Conservation (phyloP, 2,329 filamentous ascomycete species). For the Metarhizium humberi region DNA sequence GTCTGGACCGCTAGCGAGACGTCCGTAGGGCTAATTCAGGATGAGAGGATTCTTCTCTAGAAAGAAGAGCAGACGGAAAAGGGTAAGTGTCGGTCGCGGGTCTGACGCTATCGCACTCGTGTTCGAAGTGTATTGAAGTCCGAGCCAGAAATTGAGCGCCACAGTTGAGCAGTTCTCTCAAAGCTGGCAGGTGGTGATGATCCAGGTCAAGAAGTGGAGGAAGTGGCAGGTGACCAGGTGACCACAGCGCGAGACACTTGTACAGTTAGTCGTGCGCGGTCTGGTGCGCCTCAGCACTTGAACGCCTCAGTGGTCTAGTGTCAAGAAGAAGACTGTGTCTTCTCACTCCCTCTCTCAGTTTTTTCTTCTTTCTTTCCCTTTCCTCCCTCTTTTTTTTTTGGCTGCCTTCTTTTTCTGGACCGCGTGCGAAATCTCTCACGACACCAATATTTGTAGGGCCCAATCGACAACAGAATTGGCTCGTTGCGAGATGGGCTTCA, state of each 20-base stretch:
- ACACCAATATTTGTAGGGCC: background rate
- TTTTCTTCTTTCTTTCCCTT: background rate
- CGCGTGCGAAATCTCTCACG: background rate
- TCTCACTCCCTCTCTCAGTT: background rate
- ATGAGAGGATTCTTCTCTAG: background rate
- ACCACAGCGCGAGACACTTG: slow-evolving; percentile 3
- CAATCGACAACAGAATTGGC: background rate
- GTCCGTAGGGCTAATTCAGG: background rate
- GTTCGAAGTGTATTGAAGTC: background rate
- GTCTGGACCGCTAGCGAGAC: background rate
- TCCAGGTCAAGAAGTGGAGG: background rate
- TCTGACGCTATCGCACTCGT: background rate
- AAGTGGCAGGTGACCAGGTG: slow-evolving; percentile 2
- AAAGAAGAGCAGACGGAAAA: background rate
- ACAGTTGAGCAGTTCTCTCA: background rate
- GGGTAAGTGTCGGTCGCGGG: background rate
- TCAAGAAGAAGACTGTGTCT: no score
- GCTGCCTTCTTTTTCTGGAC: background rate
- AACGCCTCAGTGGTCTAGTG: no score
- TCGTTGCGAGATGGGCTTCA: background rate
- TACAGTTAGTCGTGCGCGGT: background rate
- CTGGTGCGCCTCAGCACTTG: background rate
- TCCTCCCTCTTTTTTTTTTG: background rate
- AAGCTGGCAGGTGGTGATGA: background rate
- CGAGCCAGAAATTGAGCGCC: background rate